phyloP scores from a whole-genome alignment of 352 stramenopile genomes.

The Globisporangium parvum region DNA sequence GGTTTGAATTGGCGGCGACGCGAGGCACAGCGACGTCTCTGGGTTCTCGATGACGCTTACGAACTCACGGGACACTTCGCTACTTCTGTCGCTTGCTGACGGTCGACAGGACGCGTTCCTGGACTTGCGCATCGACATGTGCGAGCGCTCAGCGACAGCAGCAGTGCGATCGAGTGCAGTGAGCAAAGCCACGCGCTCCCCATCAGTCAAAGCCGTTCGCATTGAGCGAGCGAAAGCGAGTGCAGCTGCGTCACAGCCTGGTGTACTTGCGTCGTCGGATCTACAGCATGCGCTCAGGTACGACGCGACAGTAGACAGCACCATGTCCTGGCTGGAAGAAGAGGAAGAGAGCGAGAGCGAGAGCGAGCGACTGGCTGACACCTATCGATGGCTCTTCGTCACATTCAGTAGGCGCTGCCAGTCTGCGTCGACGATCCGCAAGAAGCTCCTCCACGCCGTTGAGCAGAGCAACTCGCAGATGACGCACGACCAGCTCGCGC shows the following conservation, averaged over 20 bases:
- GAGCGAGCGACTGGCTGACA: not conserved
- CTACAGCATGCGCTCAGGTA: constrained; percentile 23
- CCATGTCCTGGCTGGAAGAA: not conserved
- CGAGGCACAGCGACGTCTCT: too few relatives aligned
- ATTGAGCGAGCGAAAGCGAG: constrained; percentile 6
- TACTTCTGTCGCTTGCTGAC: not conserved
- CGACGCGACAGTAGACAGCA: not conserved
- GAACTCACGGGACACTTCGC: not conserved
- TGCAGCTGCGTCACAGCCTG: not conserved
- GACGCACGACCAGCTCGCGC: constrained; percentile 31
- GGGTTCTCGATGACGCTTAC: not conserved
- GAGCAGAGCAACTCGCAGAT: constrained; percentile 35
- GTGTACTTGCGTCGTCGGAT: constrained; percentile 14
- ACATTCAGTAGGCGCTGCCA: constrained; percentile 37
- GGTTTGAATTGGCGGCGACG: too few relatives aligned
- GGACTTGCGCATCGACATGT: constrained; percentile 27
- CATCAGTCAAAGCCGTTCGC: constrained; percentile 6
- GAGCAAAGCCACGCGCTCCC: not conserved
- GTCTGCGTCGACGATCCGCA: constrained; percentile 58
- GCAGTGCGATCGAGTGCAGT: not conserved
- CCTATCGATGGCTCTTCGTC: not conserved
- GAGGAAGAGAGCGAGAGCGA: too few relatives aligned
- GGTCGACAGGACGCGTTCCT: constrained; percentile 16
- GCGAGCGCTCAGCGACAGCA: constrained; percentile 8
- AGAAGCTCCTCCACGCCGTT: constrained; percentile 54